Evolutionary conservation across 306 rosid species (phyloP).

Genomic region (Nissolia schottii): DNA sequence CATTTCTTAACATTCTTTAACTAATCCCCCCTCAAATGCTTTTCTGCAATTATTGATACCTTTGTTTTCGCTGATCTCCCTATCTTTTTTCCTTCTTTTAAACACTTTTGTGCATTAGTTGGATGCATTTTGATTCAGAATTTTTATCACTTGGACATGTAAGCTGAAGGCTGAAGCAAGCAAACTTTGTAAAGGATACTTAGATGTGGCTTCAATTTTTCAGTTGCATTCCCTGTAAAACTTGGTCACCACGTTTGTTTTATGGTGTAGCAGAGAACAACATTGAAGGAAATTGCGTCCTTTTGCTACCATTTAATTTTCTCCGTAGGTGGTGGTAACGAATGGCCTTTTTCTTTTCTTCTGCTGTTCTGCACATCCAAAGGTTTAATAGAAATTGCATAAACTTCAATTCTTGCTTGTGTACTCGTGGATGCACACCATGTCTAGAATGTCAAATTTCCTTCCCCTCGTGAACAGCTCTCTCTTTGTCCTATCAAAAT

Average conservation of each 20-base stretch:
- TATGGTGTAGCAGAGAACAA: too few species aligned
- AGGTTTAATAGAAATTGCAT: not conserved
- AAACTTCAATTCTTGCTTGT: not conserved
- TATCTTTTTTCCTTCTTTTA: not conserved
- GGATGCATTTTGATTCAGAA: not conserved
- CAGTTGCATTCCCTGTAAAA: not conserved
- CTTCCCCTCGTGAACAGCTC: not conserved
- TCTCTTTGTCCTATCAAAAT: not conserved
- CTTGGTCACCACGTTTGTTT: too few species aligned
- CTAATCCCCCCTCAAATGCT: constrained; percentile 16
- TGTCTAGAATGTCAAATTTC: constrained; percentile 10
- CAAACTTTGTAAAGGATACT: not conserved
- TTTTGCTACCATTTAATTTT: too few species aligned
- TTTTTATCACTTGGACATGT: not conserved
- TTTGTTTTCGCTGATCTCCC: not conserved
- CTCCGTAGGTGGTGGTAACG: not conserved
- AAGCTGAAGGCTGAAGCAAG: too few species aligned
- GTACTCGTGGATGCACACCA: not conserved
- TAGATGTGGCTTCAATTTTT: not conserved
- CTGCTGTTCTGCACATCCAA: not conserved
- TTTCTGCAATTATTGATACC: constrained; percentile 26
- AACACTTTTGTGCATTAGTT: not conserved
- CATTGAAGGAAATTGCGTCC: not conserved
- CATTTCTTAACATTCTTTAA: constrained; percentile 21
- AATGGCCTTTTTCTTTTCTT: not conserved